A percentile compares a stretch with the other conserved stretches of the same genome.
These are phyloP conservation scores for Myriosclerotinia duriaeana DNA, from an alignment of 2,329 filamentous ascomycete genomes.

Conservation along the genomic window DNA sequence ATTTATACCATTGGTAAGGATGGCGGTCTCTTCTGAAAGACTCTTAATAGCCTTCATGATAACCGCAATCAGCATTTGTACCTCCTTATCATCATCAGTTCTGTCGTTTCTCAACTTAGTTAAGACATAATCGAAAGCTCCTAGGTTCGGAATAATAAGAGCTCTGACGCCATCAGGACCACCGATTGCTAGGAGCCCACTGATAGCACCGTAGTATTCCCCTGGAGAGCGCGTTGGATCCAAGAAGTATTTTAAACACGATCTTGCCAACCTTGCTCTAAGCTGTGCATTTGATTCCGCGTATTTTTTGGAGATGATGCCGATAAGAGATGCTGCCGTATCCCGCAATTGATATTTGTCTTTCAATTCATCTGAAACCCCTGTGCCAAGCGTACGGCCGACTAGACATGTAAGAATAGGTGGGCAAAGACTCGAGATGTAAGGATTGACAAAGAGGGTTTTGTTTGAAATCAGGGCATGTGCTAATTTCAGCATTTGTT, in stretches of 20 bases:
- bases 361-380: conserved; percentile 52
- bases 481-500: conserved; percentile 88
- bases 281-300: conserved; percentile 76
- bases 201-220: conserved; percentile 85
- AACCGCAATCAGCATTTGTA: conserved; percentile 58
- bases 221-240: conserved; percentile 80
- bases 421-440: conserved; percentile 68
- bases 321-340: conserved; percentile 78
- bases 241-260: conserved; percentile 87
- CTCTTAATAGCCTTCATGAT: conserved; percentile 56
- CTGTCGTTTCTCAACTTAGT: conserved; percentile 55
- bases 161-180: conserved; percentile 64
- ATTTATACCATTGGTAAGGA: conserved; percentile 31
- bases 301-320: conserved; percentile 77
- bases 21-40: conserved; percentile 47
- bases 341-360: conserved; percentile 80
- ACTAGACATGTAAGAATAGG: conserved; percentile 90
- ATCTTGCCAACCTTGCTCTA: conserved; percentile 85
- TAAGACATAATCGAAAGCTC: conserved; percentile 61
- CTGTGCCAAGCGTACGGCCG: conserved; percentile 64
- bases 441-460: conserved; percentile 68
- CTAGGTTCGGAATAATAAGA: conserved; percentile 65
- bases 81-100: conserved; percentile 53
- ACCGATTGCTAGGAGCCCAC: conserved; percentile 75
- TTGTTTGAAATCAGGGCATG: conserved; percentile 81